Conservation (phyloP, 331 rosid genomes). For the Stylosanthes scabra region DNA sequence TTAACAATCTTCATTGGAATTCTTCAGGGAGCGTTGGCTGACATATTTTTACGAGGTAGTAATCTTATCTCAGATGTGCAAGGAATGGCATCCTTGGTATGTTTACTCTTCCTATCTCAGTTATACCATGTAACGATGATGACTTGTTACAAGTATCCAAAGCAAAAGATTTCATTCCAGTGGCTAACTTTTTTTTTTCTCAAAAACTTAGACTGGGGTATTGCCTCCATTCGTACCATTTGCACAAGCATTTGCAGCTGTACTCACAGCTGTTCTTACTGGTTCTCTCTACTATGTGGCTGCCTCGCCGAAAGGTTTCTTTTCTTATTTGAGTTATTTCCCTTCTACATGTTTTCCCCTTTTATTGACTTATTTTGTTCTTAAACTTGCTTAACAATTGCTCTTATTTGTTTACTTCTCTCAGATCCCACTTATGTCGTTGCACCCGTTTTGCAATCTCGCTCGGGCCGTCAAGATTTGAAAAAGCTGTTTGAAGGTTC, state of each 20-base stretch:
- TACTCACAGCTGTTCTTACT: slow-evolving; percentile 89
- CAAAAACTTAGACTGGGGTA: slow-evolving; percentile 73
- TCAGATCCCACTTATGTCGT: slow-evolving; percentile 92
- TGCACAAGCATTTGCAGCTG: slow-evolving; percentile 99
- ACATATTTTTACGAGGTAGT: slow-evolving; percentile 84
- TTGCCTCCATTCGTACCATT: slow-evolving; percentile 95
- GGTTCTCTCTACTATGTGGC: slow-evolving; percentile 94
- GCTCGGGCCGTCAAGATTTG: slow-evolving; percentile 74
- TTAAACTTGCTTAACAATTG: slow-evolving; percentile 38
- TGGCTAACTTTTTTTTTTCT: slow-evolving; percentile 32
- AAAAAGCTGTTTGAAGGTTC: slow-evolving; percentile 93
- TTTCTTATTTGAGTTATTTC: slow-evolving; percentile 6
- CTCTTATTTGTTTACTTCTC: slow-evolving; percentile 32
- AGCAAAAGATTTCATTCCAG: slow-evolving; percentile 20
- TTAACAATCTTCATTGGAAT: slow-evolving; percentile 22
- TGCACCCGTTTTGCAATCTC: slow-evolving; percentile 87
- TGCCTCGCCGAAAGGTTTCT: slow-evolving; percentile 91
- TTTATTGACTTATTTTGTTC: slow-evolving; percentile 24
- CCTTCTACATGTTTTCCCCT: slow-evolving; percentile 29
- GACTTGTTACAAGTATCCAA: background rate
- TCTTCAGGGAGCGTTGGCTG: slow-evolving; percentile 89
- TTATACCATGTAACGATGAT: background rate
- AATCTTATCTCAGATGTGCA: slow-evolving; percentile 71
- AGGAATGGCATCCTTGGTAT: slow-evolving; percentile 94
- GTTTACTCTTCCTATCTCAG: slow-evolving; percentile 6